Evolutionary conservation across 192 early-diverging fungal species (phyloP).

Genomic region (Lunasporangiospora selenospora): DNA sequence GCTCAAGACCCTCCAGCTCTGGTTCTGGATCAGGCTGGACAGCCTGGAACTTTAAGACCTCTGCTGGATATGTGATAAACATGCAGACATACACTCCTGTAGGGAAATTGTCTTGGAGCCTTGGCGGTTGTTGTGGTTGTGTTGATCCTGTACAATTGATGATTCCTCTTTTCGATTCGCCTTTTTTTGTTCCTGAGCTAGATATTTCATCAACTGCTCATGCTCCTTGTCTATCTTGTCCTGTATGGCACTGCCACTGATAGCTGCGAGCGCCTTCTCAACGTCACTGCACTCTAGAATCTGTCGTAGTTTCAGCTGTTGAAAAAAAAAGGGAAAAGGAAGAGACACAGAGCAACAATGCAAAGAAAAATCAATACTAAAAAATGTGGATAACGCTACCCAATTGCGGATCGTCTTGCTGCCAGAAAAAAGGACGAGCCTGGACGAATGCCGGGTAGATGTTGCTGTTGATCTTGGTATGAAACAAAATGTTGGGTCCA

Average conservation of each 20-base stretch:
- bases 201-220: slow-evolving; percentile 3
- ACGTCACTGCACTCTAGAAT: no score
- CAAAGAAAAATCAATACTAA: no score
- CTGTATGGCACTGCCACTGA: no score
- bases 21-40: slow-evolving; percentile 21
- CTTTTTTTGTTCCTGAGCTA: slow-evolving; percentile 2
- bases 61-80: slow-evolving; percentile 24
- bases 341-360: neutral
- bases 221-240: no score
- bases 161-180: neutral
- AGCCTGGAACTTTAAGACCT: slow-evolving; percentile 21
- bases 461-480: slow-evolving; percentile 5
- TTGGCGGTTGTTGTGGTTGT: slow-evolving; percentile 11
- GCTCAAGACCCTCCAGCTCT: slow-evolving; percentile 12
- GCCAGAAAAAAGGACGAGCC: no score
- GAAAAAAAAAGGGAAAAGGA: neutral
- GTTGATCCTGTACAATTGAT: neutral
- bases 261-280: no score
- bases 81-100: slow-evolving; percentile 20
- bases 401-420: no score
- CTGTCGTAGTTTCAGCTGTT: slow-evolving; percentile 4
- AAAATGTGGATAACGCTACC: no score
- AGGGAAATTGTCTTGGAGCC: slow-evolving; percentile 22
- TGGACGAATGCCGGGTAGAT: slow-evolving; percentile 4
- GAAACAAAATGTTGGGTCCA: slow-evolving; percentile 32